A percentile compares a stretch with the other conserved stretches of the same genome.
Conservation (phyloP, 306 rosid genomes). For the Fagus crenata region DNA sequence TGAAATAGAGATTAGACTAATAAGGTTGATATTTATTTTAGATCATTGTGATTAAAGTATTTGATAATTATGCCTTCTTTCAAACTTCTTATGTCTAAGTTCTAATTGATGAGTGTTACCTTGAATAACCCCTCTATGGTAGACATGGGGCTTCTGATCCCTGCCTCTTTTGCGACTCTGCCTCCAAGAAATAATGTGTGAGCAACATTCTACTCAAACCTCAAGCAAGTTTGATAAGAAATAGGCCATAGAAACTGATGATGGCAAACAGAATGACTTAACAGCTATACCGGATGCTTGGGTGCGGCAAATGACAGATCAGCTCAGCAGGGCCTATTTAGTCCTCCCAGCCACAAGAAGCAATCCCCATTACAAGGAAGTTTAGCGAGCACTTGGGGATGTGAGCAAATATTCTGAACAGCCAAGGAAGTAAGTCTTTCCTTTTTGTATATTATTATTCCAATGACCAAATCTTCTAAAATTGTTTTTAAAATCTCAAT, state of each 20-base stretch:
- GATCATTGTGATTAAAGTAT: not conserved
- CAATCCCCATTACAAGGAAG: slow-evolving; percentile 83
- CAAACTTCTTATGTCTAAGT: too few species aligned
- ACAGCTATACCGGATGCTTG: slow-evolving; percentile 44
- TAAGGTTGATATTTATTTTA: not conserved
- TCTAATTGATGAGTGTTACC: too few species aligned
- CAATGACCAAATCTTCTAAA: slow-evolving; percentile 5
- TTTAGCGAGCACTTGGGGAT: slow-evolving; percentile 67
- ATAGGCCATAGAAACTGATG: slow-evolving; percentile 32
- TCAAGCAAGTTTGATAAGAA: slow-evolving; percentile 38
- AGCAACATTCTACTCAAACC: slow-evolving; percentile 18
- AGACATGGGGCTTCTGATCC: too few species aligned
- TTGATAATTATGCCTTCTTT: too few species aligned
- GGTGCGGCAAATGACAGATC: slow-evolving; percentile 71
- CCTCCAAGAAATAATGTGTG: slow-evolving; percentile 39
- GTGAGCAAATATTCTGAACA: slow-evolving; percentile 91
- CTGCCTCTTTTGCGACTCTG: slow-evolving; percentile 14
- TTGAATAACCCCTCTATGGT: too few species aligned
- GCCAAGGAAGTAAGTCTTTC: slow-evolving; percentile 61
- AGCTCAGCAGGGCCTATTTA: slow-evolving; percentile 77
- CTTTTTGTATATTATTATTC: slow-evolving; percentile 14
- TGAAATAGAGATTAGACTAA: not conserved
- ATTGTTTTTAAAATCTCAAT: slow-evolving; percentile 3
- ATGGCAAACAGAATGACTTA: slow-evolving; percentile 40
- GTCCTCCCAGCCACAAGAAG: slow-evolving; percentile 66